Evolutionary conservation across 495 filamentous ascomycete genomes (phyloP).

Genomic region (Recurvomyces mirabilis): DNA sequence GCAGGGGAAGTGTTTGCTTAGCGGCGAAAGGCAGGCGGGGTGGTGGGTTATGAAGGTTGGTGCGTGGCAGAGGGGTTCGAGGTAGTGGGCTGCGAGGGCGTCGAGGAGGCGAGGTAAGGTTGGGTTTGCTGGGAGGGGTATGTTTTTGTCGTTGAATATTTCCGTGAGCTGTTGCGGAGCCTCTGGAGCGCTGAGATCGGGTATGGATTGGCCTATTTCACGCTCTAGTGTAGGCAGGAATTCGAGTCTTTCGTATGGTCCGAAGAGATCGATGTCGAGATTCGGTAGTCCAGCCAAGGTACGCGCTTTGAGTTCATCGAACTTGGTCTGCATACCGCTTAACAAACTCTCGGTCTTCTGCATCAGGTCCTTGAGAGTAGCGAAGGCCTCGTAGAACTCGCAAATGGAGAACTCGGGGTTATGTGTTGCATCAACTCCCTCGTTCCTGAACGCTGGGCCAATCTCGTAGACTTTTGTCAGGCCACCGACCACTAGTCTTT

Average conservation of each 20-base stretch:
- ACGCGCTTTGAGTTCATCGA: conserved; percentile 15
- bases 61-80: conserved; percentile 55
- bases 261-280: conserved; percentile 46
- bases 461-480: conserved; percentile 87
- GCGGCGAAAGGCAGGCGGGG: conserved; percentile 80
- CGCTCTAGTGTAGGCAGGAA: conserved; percentile 74
- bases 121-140: conserved; percentile 41
- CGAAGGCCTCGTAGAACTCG: conserved; percentile 88
- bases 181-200: conserved; percentile 47
- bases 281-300: conserved; percentile 39
- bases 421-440: conserved; percentile 82
- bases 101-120: conserved; percentile 78
- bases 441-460: conserved; percentile 86
- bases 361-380: conserved; percentile 67
- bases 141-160: conserved; percentile 45
- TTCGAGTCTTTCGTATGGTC: conserved; percentile 55
- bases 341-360: conserved; percentile 53
- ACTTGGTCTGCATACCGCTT: not conserved
- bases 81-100: conserved; percentile 58
- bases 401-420: conserved; percentile 96
- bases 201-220: conserved; percentile 43
- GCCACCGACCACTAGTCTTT: conserved; percentile 83
- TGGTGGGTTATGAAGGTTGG: conserved; percentile 91
- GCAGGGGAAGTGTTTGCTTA: conserved; percentile 71
- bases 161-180: conserved; percentile 45